A percentile compares a stretch with the other conserved stretches of the same genome.
phyloP scores from a whole-genome alignment of 345 rosid genomes.

The Atalantia buxifolia region DNA sequence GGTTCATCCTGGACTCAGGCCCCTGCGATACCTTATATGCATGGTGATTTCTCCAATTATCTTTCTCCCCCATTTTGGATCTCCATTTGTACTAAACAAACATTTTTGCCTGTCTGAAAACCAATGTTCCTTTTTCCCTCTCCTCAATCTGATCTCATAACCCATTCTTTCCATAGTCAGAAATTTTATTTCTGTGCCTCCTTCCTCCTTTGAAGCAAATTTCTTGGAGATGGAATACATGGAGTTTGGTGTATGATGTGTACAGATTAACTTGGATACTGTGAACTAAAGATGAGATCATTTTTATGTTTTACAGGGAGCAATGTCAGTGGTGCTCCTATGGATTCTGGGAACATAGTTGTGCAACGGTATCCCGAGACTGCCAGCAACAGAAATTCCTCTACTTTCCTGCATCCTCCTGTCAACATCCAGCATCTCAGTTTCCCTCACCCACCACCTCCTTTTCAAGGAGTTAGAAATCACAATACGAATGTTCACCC shows the following conservation, averaged over 20 bases:
- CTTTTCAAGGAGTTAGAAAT: constrained; percentile 58
- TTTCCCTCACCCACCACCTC: constrained; percentile 42
- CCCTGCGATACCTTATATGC: constrained; percentile 52
- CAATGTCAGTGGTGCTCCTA: constrained; percentile 40
- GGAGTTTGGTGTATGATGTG: background rate
- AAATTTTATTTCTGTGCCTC: background rate
- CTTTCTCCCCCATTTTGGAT: background rate
- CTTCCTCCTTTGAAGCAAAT: background rate
- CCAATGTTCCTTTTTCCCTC: background rate
- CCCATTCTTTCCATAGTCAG: background rate
- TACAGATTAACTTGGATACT: background rate
- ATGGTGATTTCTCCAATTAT: constrained; percentile 38
- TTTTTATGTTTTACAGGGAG: constrained; percentile 24
- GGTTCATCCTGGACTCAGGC: constrained; percentile 58
- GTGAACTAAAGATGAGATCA: background rate
- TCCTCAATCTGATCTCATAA: background rate
- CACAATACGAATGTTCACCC: constrained; percentile 44
- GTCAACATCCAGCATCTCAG: constrained; percentile 34
- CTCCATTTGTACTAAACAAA: background rate
- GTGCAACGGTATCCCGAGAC: constrained; percentile 45
- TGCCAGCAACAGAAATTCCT: constrained; percentile 42
- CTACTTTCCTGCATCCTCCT: constrained; percentile 37
- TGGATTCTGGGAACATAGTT: constrained; percentile 41
- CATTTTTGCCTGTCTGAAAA: background rate
- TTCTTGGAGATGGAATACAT: background rate